Evolutionary conservation across 1,139 yeast species (phyloP).

Genomic region (Saccharomyces hybrid): DNA sequence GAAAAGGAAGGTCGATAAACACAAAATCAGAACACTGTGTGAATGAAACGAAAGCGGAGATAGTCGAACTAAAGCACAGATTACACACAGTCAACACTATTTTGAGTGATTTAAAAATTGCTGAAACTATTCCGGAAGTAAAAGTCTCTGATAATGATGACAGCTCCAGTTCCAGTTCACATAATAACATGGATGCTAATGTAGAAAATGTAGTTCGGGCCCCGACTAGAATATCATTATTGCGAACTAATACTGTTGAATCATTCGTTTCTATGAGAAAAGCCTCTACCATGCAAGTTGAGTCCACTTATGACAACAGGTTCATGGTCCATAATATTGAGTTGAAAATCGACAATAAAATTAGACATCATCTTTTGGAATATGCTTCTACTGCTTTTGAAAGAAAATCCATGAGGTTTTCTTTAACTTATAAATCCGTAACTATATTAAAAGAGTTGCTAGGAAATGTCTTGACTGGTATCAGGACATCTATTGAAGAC

Average conservation of each 20-base stretch:
- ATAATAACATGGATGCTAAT: neutral
- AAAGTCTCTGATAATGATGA: slow-evolving; percentile 21
- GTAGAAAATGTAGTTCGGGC: neutral
- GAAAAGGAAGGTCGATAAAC: slow-evolving; percentile 5
- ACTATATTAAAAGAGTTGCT: slow-evolving; percentile 53
- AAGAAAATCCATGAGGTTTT: slow-evolving; percentile 51
- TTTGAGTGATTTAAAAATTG: slow-evolving; percentile 29
- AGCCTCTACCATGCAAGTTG: slow-evolving; percentile 32
- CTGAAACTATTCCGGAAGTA: slow-evolving; percentile 27
- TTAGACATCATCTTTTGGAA: slow-evolving; percentile 51
- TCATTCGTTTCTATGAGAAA: slow-evolving; percentile 33
- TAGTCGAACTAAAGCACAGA: slow-evolving; percentile 35
- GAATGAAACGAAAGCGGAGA: slow-evolving; percentile 29
- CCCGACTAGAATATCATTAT: neutral
- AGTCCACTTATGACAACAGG: slow-evolving; percentile 55
- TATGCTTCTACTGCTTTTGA: slow-evolving; percentile 55
- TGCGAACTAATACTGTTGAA: slow-evolving; percentile 26
- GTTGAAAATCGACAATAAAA: slow-evolving; percentile 60
- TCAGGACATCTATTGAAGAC: slow-evolving; percentile 17
- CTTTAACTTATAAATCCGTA: slow-evolving; percentile 64
- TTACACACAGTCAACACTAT: slow-evolving; percentile 34
- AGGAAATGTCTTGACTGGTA: slow-evolving; percentile 15
- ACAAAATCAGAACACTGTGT: slow-evolving; percentile 10
- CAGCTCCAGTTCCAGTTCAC: slow-evolving; percentile 8
- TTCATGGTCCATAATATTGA: slow-evolving; percentile 71